Evolutionary conservation across 345 rosid species (phyloP), one percentile per base, ranked within the genome.

Genomic region (Eucalyptus brandiana): DNA sequence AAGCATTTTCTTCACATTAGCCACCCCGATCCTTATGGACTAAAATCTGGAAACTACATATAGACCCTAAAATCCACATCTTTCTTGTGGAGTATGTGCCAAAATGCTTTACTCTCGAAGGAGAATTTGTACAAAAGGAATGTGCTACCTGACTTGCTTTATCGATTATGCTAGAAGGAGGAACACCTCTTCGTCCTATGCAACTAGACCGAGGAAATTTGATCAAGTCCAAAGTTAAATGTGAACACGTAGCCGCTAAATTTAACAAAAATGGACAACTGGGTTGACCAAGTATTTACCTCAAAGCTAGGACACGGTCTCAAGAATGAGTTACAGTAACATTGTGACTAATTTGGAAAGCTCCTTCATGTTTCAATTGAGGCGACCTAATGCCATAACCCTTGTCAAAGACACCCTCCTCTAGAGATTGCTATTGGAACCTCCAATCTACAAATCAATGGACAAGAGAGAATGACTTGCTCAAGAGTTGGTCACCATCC

Each of bases 181-280:
- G 69, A 60, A 28, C 69, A 12, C n/a, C n/a, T 60, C 32, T 28
- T 60, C 2, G 6, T 60, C 8, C 4, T 3, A 12, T 60, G 32
- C 32, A 30, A 12, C 8, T 60, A 12, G 16, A 12, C 4, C 1
- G 7, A 28, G 16, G 69, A 60, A 28, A 60, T 60, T 28, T 60
- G 32, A 12, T 60, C 7, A 6, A 1, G 28, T 28, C 8, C 32
- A 28, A 28, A 7, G 17, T 60, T 60, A 28, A 28, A 60, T 1
- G 32, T 60, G 8, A 13, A 60, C 32, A 28, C 0, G 1, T 28
- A 6, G 8, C 4, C 0, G 16, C 16, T 12, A 4, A 28, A 60
- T 60, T 60, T 60, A 28, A 60, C 32, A 60, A 60, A 30, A 60
- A 60, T 28, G 69, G 69, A 28, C 32, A 28, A 60, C 28, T 28